Evolutionary conservation across 2,329 filamentous ascomycete genomes (phyloP), one percentile per base, ranked within the genome.

Genomic region (Penicillium sp.): DNA sequence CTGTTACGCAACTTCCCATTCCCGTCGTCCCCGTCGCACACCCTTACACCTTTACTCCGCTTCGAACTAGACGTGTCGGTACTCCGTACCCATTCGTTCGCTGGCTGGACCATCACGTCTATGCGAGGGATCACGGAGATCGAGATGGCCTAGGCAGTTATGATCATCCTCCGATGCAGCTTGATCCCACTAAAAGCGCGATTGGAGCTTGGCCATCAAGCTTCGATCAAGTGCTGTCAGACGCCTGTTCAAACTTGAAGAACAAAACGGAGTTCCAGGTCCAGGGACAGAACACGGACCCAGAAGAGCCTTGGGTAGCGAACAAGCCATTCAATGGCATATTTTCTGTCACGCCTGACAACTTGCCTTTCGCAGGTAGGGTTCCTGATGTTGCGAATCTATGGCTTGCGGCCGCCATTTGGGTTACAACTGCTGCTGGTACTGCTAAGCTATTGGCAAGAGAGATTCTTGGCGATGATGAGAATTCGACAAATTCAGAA

Each of bases 341-440:
- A 11, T 74, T 73, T 50, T 63, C 70, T 3, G 66, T 74, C 37
- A 73, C 72, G 3, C 72, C 72, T 2, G 72, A 73, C 43, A 72
- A 69, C 26, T 52, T 74, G 38, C 70, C 72, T 3, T 54, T 74
- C 38, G 68, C 68, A 16, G 72, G 72, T 9, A 60, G 49, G 8
- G 60, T 72, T 4, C 53, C 66, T 13, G 61, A 50, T 1, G 29
- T 62, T 1, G 20, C 60, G 1, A 69, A 71, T 2, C 45, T 73
- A 22, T 72, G 67, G 53, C 55, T 74, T 18, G 68, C 67, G 6
- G 70, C 69, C 5, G 71, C 69, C 1, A 70, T 74, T 18, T 74
- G 72, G 72, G 65, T 74, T 34, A 72, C 72, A 0, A 69, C 71
- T 58, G 72, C 70, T 29, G 71, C 70, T 42, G 71, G 71, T 1